Conservation (phyloP, 2,329 filamentous ascomycete genomes). For the Coniochaeta pulveracea region DNA sequence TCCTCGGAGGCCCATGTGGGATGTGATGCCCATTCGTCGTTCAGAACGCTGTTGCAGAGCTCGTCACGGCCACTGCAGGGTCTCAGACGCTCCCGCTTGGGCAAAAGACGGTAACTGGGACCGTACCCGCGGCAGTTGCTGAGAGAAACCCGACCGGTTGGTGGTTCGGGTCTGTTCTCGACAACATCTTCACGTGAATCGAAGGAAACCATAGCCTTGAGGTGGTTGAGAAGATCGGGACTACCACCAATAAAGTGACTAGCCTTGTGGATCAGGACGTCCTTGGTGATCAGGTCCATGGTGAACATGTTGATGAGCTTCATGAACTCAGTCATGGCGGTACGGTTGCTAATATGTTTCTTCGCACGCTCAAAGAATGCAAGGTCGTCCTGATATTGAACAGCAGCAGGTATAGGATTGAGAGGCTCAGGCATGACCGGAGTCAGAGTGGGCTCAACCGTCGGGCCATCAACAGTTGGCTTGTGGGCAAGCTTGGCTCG, state of each 20-base stretch:
- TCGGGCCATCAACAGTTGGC: slow-evolving; percentile 45
- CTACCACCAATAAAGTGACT: slow-evolving; percentile 80
- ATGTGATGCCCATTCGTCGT: slow-evolving; percentile 97
- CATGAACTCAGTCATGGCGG: slow-evolving; percentile 87
- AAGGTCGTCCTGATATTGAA: slow-evolving; percentile 75
- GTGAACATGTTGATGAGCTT: slow-evolving; percentile 96
- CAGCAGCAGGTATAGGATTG: slow-evolving; percentile 59
- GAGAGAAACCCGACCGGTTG: slow-evolving; percentile 74
- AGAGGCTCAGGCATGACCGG: slow-evolving; percentile 82
- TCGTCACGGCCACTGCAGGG: slow-evolving; percentile 90
- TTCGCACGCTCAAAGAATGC: slow-evolving; percentile 94
- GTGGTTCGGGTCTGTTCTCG: slow-evolving; percentile 65
- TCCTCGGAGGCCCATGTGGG: slow-evolving; percentile 98
- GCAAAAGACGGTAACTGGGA: slow-evolving; percentile 86
- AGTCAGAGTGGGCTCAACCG: slow-evolving; percentile 76
- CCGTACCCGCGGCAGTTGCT: slow-evolving; percentile 94
- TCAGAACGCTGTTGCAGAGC: slow-evolving; percentile 84
- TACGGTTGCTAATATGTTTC: slow-evolving; percentile 89
- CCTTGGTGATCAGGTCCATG: slow-evolving; percentile 81
- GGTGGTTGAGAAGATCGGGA: slow-evolving; percentile 77
- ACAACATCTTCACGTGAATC: slow-evolving; percentile 68
- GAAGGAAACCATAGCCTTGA: slow-evolving; percentile 73
- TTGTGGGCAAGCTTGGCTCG: slow-evolving; percentile 66
- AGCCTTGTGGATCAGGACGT: slow-evolving; percentile 72
- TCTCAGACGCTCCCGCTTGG: slow-evolving; percentile 83